Conservation (phyloP, 1,284 basidiomycete genomes). For the Cryptococcus sp. region DNA sequence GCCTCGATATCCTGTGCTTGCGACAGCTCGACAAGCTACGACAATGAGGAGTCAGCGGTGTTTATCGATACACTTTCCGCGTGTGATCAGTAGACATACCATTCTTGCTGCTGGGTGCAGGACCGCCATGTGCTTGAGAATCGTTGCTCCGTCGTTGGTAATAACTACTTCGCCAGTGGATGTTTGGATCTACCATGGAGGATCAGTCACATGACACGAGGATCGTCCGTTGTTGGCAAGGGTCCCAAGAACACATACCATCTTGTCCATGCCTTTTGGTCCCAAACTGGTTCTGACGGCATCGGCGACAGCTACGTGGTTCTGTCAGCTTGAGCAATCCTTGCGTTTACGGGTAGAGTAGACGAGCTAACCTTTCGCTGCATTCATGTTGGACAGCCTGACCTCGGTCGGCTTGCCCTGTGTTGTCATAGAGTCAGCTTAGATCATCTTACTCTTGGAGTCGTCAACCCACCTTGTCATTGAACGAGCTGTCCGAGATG, state of each 20-base stretch:
- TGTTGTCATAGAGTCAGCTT: not conserved
- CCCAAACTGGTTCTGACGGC: slow-evolving; percentile 96
- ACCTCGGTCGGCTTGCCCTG: slow-evolving; percentile 66
- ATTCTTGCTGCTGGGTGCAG: slow-evolving; percentile 98
- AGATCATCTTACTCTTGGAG: not conserved
- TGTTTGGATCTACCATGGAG: slow-evolving; percentile 82
- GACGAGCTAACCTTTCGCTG: slow-evolving; percentile 74
- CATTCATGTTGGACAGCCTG: slow-evolving; percentile 91
- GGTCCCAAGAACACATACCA: slow-evolving; percentile 62
- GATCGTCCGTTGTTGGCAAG: not conserved
- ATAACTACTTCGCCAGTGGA: slow-evolving; percentile 95
- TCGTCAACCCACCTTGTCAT: slow-evolving; percentile 44
- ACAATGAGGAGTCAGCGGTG: slow-evolving; percentile 15
- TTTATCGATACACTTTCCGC: slow-evolving; percentile 7
- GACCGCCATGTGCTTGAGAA: slow-evolving; percentile 95
- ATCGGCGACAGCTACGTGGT: slow-evolving; percentile 82
- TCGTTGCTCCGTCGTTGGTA: slow-evolving; percentile 99
- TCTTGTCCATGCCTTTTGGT: slow-evolving; percentile 99
- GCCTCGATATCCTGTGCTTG: slow-evolving; percentile 98
- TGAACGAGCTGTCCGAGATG: slow-evolving; percentile 45
- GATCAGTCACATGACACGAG: slow-evolving; percentile 4
- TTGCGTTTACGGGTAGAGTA: not conserved
- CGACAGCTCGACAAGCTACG: slow-evolving; percentile 91
- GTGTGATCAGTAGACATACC: slow-evolving; percentile 57
- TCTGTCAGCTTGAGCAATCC: slow-evolving; percentile 12